Base-by-base conservation (phyloP, 192 early-diverging fungal species). In the Geranomyces michiganensis region DNA sequence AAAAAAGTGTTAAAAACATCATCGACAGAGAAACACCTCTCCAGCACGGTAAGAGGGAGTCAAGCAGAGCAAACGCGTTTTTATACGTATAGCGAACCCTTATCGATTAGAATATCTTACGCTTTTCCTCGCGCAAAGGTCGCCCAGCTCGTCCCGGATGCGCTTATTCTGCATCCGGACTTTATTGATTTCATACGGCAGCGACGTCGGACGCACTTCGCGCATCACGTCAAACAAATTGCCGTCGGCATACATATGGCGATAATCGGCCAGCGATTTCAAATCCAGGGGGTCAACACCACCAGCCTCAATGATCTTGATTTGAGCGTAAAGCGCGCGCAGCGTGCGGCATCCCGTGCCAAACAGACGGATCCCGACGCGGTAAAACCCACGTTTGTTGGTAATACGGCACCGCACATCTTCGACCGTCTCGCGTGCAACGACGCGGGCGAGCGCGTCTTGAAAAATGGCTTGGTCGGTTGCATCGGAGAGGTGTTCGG, bases 161-260 rank as follows among this genome's bases (percentile, higher is more conserved):
- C 81, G 78, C 48, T 82, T 79, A 64, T 91, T 89, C 21, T 84
- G 78, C 21, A 88, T 62, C 26, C 87, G 77, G 27, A 91, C 63
- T 64, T 85, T 78, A 78, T 91, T 90, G 24, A 88, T 67, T 71
- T 89, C 86, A 70, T 88, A 89, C 61, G 86, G 84, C 78, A 90
- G 78, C 31, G 73, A 75, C n/a, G 88, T 88, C 29, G 76, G 69
- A 22, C 84, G 24, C 17, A 58, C 64, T 32, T 73, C 65, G 24
- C 72, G 31, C 61, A 71, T 78, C 14, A 76, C 68, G 41, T 70
- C 55, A 56, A 76, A 76, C 31, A 76, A 33, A 41, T 76, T 67
- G 17, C 64, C 71, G 12, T 58, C 29, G 19, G 24, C 48, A 27
- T 56, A 73, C 48, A 67, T 27, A 47, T 43, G 22, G n/a, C 46